These are phyloP conservation scores for Auricularia heimuer DNA, from an alignment of 768 basidiomycete species.

Conservation along the genomic window DNA sequence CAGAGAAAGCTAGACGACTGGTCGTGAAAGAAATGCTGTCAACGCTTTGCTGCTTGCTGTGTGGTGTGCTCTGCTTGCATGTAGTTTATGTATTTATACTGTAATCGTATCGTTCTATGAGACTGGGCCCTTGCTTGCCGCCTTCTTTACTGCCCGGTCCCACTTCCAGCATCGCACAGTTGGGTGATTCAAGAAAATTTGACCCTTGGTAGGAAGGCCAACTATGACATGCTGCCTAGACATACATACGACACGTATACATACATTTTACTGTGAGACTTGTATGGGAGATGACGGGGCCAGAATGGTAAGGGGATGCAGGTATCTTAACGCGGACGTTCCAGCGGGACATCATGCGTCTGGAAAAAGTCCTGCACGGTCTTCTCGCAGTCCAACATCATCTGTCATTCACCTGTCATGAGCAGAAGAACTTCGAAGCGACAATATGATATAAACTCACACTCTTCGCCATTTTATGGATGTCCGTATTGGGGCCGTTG, in stretches of 20 bases:
- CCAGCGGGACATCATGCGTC: slow-evolving; percentile 59
- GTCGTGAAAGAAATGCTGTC: not conserved
- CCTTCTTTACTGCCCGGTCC: too few relatives aligned
- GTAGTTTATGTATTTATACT: not conserved
- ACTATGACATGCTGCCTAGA: too few relatives aligned
- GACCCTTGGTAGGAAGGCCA: too few relatives aligned
- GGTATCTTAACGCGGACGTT: slow-evolving; percentile 22
- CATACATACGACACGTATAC: not conserved
- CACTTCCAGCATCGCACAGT: too few relatives aligned
- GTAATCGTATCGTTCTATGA: too few relatives aligned
- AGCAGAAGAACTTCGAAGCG: not conserved
- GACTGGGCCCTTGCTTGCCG: too few relatives aligned
- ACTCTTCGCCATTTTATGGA: slow-evolving; percentile 86
- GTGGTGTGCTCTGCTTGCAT: not conserved
- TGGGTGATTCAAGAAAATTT: too few relatives aligned
- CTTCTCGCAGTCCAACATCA: slow-evolving; percentile 65
- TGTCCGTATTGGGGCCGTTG: slow-evolving; percentile 76
- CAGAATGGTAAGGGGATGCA: not conserved
- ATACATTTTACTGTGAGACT: not conserved
- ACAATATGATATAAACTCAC: slow-evolving; percentile 32
- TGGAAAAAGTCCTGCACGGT: slow-evolving; percentile 63
- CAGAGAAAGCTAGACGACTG: not conserved
- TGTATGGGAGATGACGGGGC: not conserved
- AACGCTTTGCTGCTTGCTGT: not conserved
- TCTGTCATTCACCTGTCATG: slow-evolving; percentile 28